These are phyloP conservation scores for Saccharomyces jurei DNA, from an alignment of 805 yeast species.

Conservation along the genomic window DNA sequence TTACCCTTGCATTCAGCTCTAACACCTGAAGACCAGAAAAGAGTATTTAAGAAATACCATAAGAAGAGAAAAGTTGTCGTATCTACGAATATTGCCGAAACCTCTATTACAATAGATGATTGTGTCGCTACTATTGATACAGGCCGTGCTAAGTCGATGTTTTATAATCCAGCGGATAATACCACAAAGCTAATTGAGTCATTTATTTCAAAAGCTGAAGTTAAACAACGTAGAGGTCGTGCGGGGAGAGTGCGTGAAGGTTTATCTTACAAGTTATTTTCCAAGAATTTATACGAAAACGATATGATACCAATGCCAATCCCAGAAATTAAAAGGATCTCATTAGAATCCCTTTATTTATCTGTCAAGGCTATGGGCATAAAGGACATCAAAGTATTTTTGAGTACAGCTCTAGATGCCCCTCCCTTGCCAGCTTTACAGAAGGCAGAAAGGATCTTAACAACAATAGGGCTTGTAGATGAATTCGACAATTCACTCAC, in stretches of 20 bases:
- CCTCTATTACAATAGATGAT: constrained; percentile 93
- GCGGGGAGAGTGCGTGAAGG: constrained; percentile 94
- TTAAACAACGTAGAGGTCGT: constrained; percentile 88
- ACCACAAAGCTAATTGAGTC: constrained; percentile 65
- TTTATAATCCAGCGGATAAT: constrained; percentile 59
- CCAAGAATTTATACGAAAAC: constrained; percentile 47
- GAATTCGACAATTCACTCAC: constrained; percentile 44
- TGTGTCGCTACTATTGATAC: constrained; percentile 86
- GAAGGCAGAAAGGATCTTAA: constrained; percentile 40
- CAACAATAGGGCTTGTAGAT: constrained; percentile 65
- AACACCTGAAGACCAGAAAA: constrained; percentile 71
- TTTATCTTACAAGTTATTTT: constrained; percentile 69
- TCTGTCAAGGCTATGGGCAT: constrained; percentile 88
- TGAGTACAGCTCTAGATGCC: constrained; percentile 72
- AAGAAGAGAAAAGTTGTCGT: constrained; percentile 71
- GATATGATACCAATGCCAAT: constrained; percentile 65
- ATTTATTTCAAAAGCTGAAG: constrained; percentile 89
- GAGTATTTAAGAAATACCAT: constrained; percentile 56
- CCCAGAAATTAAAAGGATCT: constrained; percentile 82
- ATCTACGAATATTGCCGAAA: constrained; percentile 92
- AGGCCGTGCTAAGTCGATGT: constrained; percentile 75
- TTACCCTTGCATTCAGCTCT: constrained; percentile 87
- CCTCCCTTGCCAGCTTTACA: constrained; percentile 42
- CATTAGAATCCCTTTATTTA: constrained; percentile 73
- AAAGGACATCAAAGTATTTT: constrained; percentile 57